Conservation (phyloP, 495 filamentous ascomycete species). For the Trichoderma virens region DNA sequence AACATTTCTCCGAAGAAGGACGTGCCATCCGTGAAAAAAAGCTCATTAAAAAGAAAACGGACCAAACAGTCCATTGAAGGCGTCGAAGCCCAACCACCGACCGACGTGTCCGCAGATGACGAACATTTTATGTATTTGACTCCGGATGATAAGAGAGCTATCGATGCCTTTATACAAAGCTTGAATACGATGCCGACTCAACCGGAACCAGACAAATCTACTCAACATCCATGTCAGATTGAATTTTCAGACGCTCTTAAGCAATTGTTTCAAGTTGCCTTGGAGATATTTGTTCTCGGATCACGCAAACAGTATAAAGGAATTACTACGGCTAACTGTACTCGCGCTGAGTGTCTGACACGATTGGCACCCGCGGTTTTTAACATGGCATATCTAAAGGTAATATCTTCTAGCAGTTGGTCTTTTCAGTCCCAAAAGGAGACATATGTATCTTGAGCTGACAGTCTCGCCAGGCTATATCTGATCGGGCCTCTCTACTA, state of each 20-base stretch:
- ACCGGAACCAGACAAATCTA: background rate
- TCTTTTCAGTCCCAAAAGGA: background rate
- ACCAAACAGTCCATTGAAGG: background rate
- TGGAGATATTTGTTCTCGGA: background rate
- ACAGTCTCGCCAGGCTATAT: background rate
- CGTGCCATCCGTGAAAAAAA: background rate
- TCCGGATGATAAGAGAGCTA: background rate
- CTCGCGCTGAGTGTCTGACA: background rate
- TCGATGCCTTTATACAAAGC: background rate
- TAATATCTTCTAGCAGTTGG: too few species aligned
- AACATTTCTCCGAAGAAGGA: background rate
- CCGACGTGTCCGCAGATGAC: background rate
- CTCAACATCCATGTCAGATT: background rate
- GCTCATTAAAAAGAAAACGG: background rate
- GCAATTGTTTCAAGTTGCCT: background rate
- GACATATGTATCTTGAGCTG: background rate
- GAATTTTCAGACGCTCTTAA: background rate
- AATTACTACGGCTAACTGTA: background rate
- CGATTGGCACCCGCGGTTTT: background rate
- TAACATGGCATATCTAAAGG: conserved; percentile 1
- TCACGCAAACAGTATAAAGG: background rate
- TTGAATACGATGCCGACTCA: background rate
- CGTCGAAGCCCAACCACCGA: background rate
- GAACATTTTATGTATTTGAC: background rate
- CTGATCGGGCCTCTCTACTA: background rate